These are phyloP conservation scores for Piromyces finnis DNA, from an alignment of 192 early-diverging fungal species.

Conservation along the genomic window DNA sequence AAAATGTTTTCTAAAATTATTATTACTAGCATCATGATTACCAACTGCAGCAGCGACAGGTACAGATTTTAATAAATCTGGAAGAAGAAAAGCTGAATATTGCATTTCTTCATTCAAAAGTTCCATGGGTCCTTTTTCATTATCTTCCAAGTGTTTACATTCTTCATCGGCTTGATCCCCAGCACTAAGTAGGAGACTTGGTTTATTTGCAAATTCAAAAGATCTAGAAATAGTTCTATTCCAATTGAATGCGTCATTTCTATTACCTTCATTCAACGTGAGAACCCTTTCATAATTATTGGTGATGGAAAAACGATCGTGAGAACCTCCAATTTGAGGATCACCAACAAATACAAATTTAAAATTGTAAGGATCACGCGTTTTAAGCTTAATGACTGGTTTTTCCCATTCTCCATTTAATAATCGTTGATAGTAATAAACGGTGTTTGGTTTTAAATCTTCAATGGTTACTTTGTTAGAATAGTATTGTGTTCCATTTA, in stretches of 20 bases:
- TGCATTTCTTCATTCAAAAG: neutral
- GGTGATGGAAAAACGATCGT: too few species aligned
- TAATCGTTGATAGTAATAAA: neutral
- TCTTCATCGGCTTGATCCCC: neutral
- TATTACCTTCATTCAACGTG: neutral
- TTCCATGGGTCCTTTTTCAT: too few species aligned
- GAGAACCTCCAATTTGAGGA: neutral
- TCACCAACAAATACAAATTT: neutral
- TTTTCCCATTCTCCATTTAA: neutral
- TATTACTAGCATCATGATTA: neutral
- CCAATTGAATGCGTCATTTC: neutral
- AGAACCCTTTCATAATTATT: neutral
- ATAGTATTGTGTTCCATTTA: too few species aligned
- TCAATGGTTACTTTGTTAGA: neutral
- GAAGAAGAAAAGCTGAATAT: neutral
- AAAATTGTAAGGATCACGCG: neutral
- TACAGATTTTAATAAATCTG: neutral
- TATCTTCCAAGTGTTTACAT: too few species aligned
- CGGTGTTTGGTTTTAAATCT: neutral
- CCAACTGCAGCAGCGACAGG: neutral
- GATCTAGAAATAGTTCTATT: neutral
- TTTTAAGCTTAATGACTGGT: neutral
- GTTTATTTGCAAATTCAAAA: neutral
- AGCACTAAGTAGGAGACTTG: neutral
- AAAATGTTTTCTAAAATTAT: neutral